Conservation (phyloP, 352 stramenopile genomes). For the Pythium pyrilobum region DNA sequence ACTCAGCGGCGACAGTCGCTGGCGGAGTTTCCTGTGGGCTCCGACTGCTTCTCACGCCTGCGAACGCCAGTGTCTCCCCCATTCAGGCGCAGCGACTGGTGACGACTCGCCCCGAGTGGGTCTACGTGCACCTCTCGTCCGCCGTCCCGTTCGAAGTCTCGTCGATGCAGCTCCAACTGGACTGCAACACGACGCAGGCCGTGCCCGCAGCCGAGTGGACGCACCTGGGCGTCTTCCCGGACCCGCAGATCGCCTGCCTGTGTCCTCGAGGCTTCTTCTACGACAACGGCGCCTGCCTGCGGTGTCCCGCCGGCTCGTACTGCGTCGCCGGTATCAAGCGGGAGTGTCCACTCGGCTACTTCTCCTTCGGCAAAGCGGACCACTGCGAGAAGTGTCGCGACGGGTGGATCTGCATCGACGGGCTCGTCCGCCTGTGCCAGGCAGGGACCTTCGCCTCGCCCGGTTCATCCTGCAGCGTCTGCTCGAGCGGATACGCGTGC, state of each 20-base stretch:
- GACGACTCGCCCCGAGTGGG: conserved; percentile 10
- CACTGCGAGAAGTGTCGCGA: conserved; percentile 49
- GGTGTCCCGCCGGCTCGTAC: conserved; percentile 53
- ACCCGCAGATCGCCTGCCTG: conserved; percentile 43
- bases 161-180: conserved; percentile 23
- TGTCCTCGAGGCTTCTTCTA: conserved; percentile 59
- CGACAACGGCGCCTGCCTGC: conserved; percentile 31
- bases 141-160: conserved; percentile 36
- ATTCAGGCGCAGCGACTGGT: neutral
- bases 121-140: neutral
- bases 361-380: conserved; percentile 54
- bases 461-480: conserved; percentile 31
- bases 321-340: conserved; percentile 51
- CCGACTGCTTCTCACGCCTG: neutral
- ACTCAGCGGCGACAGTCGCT: neutral
- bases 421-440: conserved; percentile 43
- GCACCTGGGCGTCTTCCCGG: conserved; percentile 43
- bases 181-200: conserved; percentile 37
- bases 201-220: conserved; percentile 40
- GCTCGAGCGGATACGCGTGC: conserved; percentile 45
- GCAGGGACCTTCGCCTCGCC: conserved; percentile 46
- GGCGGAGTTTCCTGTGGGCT: neutral
- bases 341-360: conserved; percentile 35
- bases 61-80: neutral
- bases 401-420: conserved; percentile 57